Evolutionary conservation across 2,329 filamentous ascomycete genomes (phyloP), one percentile per base, ranked within the genome.

Genomic region (Alternaria sp.): DNA sequence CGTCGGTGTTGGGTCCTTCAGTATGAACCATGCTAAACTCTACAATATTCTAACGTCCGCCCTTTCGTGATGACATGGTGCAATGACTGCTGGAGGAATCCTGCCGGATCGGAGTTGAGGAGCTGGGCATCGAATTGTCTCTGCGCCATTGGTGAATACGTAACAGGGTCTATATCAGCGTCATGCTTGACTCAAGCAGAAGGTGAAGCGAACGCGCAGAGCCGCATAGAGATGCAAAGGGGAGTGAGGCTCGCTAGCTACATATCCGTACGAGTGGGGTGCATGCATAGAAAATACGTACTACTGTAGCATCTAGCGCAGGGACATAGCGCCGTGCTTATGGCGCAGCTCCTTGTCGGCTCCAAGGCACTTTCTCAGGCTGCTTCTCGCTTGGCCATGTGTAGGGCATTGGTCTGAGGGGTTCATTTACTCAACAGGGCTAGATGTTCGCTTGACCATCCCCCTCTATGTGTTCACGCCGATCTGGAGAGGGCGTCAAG

Each of bases 311-410:
- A 42, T n/a, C 36, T 62, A 61, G 60, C 44, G 62, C 57, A 58
- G 56, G 60, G 49, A 60, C 59, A 54, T 31, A 53, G 28, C 49
- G 45, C 46, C 39, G 50, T 48, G 56, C 49, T 60, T 60, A 63
- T 65, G 69, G 67, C 66, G 62, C 54, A 66, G 45, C 67, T 66
- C 21, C 26, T 54, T 53, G 45, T 61, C 24, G 64, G 58, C 34
- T 61, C 60, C 49, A 54, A 66, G 60, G 58, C 59, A 58, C 56
- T 31, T 58, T 21, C 60, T 58, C 61, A 73, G 72, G 68, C 71
- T 63, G 61, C 63, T 59, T 72, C 51, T 39, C 17, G 51, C 66
- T 68, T 65, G 62, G 65, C 67, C 33, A 28, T 48, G 51, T 21
- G 42, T 36, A 62, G 60, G 61, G 57, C 51, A 51, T 40, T 51